Conservation (phyloP, 164 flowering plant species). For the Kalanchoe fedtschenkoi region DNA sequence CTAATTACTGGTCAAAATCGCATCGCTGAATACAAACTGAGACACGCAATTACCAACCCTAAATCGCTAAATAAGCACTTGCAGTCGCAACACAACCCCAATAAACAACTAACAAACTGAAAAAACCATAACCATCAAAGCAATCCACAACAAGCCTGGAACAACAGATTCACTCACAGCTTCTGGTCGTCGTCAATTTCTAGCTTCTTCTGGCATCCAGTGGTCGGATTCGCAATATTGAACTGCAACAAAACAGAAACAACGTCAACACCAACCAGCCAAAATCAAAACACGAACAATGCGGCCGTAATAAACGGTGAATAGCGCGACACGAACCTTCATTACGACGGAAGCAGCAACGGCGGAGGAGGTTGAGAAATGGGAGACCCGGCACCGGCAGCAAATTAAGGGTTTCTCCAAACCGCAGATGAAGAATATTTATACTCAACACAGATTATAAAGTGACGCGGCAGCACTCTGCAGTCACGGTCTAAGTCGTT, state of each 20-base stretch:
- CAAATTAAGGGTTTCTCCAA: not conserved
- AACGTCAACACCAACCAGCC: not conserved
- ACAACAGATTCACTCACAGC: not conserved
- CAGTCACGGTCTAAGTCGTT: not conserved
- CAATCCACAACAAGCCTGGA: too few species aligned
- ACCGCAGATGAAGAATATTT: not conserved
- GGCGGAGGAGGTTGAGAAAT: not conserved
- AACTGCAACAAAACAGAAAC: not conserved
- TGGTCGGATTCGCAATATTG: not conserved
- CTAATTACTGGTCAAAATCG: too few species aligned
- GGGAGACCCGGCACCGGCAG: not conserved
- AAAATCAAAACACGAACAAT: not conserved
- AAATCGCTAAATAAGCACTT: too few species aligned
- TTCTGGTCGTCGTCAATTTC: conserved; percentile 4
- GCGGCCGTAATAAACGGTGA: not conserved
- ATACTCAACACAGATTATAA: not conserved
- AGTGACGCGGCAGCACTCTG: not conserved
- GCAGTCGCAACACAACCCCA: too few species aligned
- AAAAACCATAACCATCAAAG: not conserved
- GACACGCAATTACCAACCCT: too few species aligned
- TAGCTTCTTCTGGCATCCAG: conserved; percentile 3
- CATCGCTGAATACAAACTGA: too few species aligned
- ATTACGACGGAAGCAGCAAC: not conserved
- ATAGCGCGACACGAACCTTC: too few species aligned
- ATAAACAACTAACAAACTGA: too few species aligned